A percentile compares a stretch with the other conserved stretches of the same genome.
Evolutionary conservation across 1,284 basidiomycete genomes (phyloP).

Genomic region (Marasmius fiardii): DNA sequence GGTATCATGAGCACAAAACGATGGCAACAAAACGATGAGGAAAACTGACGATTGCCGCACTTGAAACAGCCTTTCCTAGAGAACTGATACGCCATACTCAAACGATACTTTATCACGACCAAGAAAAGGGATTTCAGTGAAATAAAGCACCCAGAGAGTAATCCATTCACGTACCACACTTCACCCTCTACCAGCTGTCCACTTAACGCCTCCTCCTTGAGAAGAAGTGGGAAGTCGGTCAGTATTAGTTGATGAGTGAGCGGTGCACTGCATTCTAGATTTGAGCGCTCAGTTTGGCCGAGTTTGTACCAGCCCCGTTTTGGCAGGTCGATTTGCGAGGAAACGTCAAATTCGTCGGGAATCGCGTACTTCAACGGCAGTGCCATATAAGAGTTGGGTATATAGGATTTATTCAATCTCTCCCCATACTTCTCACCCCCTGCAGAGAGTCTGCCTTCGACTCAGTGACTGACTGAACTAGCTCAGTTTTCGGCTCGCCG

Average conservation of each 20-base stretch:
- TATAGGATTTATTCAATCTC: no score
- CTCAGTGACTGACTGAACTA: no score
- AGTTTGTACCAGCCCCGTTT: background rate
- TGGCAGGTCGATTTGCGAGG: background rate
- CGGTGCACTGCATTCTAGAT: background rate
- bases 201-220: slow-evolving; percentile 43
- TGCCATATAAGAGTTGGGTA: no score
- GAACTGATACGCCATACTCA: slow-evolving; percentile 70
- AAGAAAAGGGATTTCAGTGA: slow-evolving; percentile 11
- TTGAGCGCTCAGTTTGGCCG: background rate
- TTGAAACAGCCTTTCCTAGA: slow-evolving; percentile 85
- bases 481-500: no score
- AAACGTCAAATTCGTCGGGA: background rate
- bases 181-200: slow-evolving; percentile 43
- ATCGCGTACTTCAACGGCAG: no score
- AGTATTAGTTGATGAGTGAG: slow-evolving; percentile 5
- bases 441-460: no score
- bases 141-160: background rate
- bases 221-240: slow-evolving; percentile 29
- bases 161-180: slow-evolving; percentile 11
- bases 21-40: slow-evolving; percentile 12
- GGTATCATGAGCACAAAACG: slow-evolving; percentile 17
- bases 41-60: slow-evolving; percentile 73
- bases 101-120: slow-evolving; percentile 24
- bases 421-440: no score